phyloP scores from a whole-genome alignment of 257 asterid species.

The Haberlea rhodopensis region DNA sequence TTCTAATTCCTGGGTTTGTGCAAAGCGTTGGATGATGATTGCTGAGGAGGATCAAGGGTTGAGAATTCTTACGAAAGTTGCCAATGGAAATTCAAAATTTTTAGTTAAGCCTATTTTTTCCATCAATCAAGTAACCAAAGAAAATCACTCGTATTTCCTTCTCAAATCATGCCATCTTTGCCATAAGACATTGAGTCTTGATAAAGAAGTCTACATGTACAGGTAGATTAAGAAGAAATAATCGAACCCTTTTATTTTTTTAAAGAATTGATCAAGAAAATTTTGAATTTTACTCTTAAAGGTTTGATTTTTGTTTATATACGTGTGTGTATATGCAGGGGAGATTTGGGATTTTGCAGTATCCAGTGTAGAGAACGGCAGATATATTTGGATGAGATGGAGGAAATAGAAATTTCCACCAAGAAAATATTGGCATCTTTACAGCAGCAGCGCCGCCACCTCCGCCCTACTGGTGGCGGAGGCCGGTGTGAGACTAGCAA shows the following conservation, averaged over 20 bases:
- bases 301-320: background rate
- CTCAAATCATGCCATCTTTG: constrained; percentile 50
- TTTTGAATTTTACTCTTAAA: background rate
- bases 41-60: constrained; percentile 35
- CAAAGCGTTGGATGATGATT: background rate
- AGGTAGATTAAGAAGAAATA: constrained; percentile 27
- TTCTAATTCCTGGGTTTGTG: constrained; percentile 11
- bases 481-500: constrained; percentile 30
- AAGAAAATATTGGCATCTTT: constrained; percentile 33
- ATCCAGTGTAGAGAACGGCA: too few species aligned
- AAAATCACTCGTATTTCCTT: constrained; percentile 19
- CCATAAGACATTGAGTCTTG: constrained; percentile 32
- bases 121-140: background rate
- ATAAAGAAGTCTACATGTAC: constrained; percentile 43
- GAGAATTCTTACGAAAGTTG: constrained; percentile 27
- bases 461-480: constrained; percentile 23
- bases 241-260: too few species aligned
- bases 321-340: constrained; percentile 38
- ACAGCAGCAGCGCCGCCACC: constrained; percentile 30
- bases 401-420: constrained; percentile 39
- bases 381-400: too few species aligned
- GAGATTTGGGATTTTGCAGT: constrained; percentile 73
- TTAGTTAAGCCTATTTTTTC: constrained; percentile 33
- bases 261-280: background rate
- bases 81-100: constrained; percentile 23